Conservation (phyloP, 768 basidiomycete species). For the Suillus alpinus region DNA sequence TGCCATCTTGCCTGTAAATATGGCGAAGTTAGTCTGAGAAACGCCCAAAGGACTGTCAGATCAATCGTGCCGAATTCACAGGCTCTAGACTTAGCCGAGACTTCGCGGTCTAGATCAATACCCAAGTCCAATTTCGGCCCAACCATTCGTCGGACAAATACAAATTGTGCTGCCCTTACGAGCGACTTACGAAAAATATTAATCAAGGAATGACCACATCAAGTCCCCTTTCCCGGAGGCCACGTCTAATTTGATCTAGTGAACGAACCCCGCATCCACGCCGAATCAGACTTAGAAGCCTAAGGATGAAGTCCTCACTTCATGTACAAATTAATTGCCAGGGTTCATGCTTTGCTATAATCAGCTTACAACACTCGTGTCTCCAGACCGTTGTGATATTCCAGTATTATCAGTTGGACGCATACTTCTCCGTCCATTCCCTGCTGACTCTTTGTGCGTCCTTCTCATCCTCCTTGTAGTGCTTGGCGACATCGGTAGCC, state of each 20-base stretch:
- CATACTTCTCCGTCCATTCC: conserved; percentile 95
- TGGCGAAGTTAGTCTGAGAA: conserved; percentile 9
- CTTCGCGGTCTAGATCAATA: conserved; percentile 8
- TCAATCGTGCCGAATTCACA: conserved; percentile 16
- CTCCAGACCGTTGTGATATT: not conserved
- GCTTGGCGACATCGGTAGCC: conserved; percentile 93
- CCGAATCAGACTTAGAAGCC: not conserved
- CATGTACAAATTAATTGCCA: conserved; percentile 9
- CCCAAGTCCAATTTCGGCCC: not conserved
- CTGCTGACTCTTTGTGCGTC: conserved; percentile 89
- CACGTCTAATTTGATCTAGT: conserved; percentile 2
- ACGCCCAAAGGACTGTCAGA: conserved; percentile 9
- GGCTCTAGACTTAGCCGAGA: conserved; percentile 26
- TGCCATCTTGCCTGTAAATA: conserved; percentile 14
- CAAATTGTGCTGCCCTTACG: conserved; percentile 1
- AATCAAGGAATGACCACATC: conserved; percentile 1
- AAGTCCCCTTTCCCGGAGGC: conserved; percentile 1
- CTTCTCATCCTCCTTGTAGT: conserved; percentile 97
- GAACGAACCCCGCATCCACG: not conserved
- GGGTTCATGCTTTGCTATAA: not conserved
- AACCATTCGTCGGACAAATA: conserved; percentile 4
- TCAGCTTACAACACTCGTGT: conserved; percentile 9
- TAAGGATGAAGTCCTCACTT: not conserved
- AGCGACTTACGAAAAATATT: conserved; percentile 6
- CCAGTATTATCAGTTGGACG: conserved; percentile 32